Evolutionary conservation across 2,329 filamentous ascomycete species (phyloP).

Genomic region (Fusarium multiceps): DNA sequence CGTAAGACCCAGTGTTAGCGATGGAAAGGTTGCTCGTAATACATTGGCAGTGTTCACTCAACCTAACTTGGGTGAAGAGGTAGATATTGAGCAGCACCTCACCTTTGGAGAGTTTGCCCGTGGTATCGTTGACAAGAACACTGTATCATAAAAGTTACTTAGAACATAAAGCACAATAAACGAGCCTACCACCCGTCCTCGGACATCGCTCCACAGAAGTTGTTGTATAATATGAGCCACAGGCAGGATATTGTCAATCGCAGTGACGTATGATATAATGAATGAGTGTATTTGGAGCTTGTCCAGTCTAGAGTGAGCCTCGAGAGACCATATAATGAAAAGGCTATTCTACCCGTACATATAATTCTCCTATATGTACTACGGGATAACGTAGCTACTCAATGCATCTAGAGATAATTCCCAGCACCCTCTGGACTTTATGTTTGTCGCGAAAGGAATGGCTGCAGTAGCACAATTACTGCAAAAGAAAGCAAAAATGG

Average conservation of each 20-base stretch:
- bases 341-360: not conserved
- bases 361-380: not conserved
- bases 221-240: not conserved
- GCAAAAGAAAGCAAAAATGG: slow-evolving; percentile 6
- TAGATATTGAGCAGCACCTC: slow-evolving; percentile 73
- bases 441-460: not conserved
- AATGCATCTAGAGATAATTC: not conserved
- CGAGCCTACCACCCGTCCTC: too few species aligned
- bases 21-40: slow-evolving; percentile 75
- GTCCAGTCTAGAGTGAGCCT: not conserved
- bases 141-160: slow-evolving; percentile 54
- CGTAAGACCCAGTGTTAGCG: slow-evolving; percentile 65
- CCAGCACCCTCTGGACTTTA: not conserved
- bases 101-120: slow-evolving; percentile 82
- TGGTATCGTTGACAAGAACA: slow-evolving; percentile 69
- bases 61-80: slow-evolving; percentile 86
- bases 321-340: not conserved
- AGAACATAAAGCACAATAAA: not conserved
- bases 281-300: not conserved
- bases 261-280: not conserved
- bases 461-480: not conserved
- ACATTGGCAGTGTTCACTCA: slow-evolving; percentile 97
- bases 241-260: not conserved
- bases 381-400: not conserved
- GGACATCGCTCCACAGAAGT: not conserved